These are phyloP conservation scores for Kurtzmaniella cleridarum DNA, from an alignment of 805 yeast genomes.

Conservation along the genomic window DNA sequence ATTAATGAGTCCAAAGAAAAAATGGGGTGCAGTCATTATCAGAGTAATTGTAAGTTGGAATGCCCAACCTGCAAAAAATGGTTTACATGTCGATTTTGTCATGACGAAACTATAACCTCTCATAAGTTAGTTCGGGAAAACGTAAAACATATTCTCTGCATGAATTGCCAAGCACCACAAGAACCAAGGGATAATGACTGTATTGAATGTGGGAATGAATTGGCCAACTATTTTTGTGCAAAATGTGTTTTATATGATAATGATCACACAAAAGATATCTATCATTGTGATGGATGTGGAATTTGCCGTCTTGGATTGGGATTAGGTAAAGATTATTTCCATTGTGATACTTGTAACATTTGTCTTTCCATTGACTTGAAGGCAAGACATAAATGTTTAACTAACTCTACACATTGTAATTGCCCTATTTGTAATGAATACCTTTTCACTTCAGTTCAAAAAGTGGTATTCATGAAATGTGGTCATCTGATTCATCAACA, in stretches of 20 bases:
- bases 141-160: constrained; percentile 70
- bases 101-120: constrained; percentile 53
- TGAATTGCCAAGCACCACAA: constrained; percentile 75
- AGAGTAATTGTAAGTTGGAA: constrained; percentile 75
- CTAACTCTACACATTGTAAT: constrained; percentile 81
- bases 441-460: constrained; percentile 74
- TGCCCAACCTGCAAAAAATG: constrained; percentile 72
- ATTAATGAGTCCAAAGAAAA: constrained; percentile 37
- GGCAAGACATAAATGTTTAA: constrained; percentile 77
- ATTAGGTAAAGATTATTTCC: constrained; percentile 82
- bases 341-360: constrained; percentile 84
- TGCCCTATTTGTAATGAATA: constrained; percentile 93
- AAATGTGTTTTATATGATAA: constrained; percentile 80
- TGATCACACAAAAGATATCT: constrained; percentile 71
- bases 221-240: constrained; percentile 74
- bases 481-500: constrained; percentile 90
- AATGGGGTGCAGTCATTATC: constrained; percentile 80
- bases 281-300: constrained; percentile 91
- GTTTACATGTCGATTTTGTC: constrained; percentile 83
- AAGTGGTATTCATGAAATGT: constrained; percentile 88
- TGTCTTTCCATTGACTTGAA: constrained; percentile 78
- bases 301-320: constrained; percentile 90
- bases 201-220: constrained; percentile 54
- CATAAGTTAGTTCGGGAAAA: constrained; percentile 49
- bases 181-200: constrained; percentile 65